phyloP scores from a whole-genome alignment of 331 rosid genomes.

The Rosa hybrid region DNA sequence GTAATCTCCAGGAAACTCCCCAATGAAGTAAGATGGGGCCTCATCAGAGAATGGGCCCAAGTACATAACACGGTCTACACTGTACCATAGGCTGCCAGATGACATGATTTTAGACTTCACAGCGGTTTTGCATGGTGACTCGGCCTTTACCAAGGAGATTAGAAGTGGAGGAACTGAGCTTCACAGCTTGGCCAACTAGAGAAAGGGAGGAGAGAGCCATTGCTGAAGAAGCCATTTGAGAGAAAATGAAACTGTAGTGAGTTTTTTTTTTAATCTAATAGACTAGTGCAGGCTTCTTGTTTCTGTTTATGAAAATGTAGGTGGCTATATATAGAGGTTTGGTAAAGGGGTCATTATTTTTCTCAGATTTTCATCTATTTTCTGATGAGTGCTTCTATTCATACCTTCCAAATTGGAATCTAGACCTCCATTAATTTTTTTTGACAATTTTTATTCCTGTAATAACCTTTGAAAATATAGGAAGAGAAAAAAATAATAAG shows the following conservation, averaged over 20 bases:
- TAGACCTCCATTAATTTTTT: too few species aligned
- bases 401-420: too few species aligned
- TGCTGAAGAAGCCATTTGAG: neutral
- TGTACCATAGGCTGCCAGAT: slow-evolving; percentile 33
- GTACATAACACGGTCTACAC: slow-evolving; percentile 28
- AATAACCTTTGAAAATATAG: too few species aligned
- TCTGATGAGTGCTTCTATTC: neutral
- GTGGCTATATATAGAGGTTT: neutral
- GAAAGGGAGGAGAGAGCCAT: slow-evolving; percentile 6
- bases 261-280: neutral
- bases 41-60: slow-evolving; percentile 27
- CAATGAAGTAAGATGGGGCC: slow-evolving; percentile 22
- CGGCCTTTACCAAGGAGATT: slow-evolving; percentile 26
- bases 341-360: neutral
- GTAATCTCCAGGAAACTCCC: slow-evolving; percentile 6
- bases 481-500: too few species aligned
- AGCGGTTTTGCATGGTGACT: slow-evolving; percentile 28
- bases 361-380: neutral
- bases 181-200: slow-evolving; percentile 36
- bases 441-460: too few species aligned
- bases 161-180: slow-evolving; percentile 23
- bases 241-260: neutral
- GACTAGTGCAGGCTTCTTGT: neutral
- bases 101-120: slow-evolving; percentile 21
- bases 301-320: neutral